Percentiles rank a stretch among this genome's conserved stretches.
phyloP scores from a whole-genome alignment of 1,284 basidiomycete genomes.

The Cutaneotrichosporon daszewskae region DNA sequence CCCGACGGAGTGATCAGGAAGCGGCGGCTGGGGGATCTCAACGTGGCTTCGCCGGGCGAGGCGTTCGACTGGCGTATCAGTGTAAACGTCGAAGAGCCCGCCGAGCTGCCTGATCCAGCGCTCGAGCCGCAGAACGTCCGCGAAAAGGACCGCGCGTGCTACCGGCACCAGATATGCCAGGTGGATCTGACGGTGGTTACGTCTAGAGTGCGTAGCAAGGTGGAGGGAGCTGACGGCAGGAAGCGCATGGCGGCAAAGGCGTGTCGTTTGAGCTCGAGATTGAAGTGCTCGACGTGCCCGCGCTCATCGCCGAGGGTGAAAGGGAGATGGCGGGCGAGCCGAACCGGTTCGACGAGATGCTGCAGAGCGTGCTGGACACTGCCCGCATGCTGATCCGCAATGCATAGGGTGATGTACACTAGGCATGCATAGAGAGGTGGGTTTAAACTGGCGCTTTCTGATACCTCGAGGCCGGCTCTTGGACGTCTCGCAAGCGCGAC shows the following conservation, averaged over 20 bases:
- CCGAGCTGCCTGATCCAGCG: conserved; percentile 35
- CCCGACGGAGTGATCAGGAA: conserved; percentile 64
- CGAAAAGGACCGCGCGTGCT: conserved; percentile 86
- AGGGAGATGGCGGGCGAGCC: conserved; percentile 42
- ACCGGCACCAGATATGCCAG: conserved; percentile 83
- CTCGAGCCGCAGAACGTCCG: conserved; percentile 54
- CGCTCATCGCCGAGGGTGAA: conserved; percentile 50
- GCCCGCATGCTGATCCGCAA: conserved; percentile 51
- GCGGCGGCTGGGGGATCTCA: conserved; percentile 75
- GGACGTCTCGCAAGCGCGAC: too few species aligned
- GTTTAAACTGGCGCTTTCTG: too few species aligned
- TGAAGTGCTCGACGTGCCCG: conserved; percentile 51
- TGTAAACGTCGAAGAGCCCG: conserved; percentile 69
- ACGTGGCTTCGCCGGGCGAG: conserved; percentile 76
- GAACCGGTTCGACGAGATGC: conserved; percentile 50
- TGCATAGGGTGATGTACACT: conserved; percentile 18
- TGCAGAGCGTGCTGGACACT: conserved; percentile 51
- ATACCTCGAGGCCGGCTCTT: too few species aligned
- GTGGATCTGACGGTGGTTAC: conserved; percentile 93
- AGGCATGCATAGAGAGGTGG: too few species aligned
- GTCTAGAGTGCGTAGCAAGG: conserved; percentile 39
- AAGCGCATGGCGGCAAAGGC: conserved; percentile 17
- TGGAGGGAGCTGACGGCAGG: conserved; percentile 68
- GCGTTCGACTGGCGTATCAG: conserved; percentile 86
- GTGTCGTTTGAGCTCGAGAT: conserved; percentile 55